A percentile compares a stretch with the other conserved stretches of the same genome.
These are phyloP conservation scores for Asclepias syriaca DNA, from an alignment of 257 asterid species.

Conservation along the genomic window DNA sequence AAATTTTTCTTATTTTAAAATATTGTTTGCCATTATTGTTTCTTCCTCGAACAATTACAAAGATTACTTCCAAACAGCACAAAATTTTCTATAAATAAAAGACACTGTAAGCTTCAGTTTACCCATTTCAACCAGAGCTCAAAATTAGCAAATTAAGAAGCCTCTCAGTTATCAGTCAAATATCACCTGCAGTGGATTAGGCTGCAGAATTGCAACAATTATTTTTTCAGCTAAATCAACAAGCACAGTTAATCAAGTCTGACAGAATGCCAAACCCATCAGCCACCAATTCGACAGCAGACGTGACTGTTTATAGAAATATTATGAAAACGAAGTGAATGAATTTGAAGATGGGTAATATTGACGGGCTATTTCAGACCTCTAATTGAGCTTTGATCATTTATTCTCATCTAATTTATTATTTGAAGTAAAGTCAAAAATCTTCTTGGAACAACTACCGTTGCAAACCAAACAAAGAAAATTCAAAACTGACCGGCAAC, in stretches of 20 bases:
- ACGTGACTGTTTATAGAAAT: neutral
- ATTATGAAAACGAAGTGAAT: neutral
- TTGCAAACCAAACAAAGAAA: neutral
- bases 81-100: neutral
- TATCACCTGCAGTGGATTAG: neutral
- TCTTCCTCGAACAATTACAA: neutral
- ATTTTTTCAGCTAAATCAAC: neutral
- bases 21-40: neutral
- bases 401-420: neutral
- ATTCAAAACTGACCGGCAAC: neutral
- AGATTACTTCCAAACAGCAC: neutral
- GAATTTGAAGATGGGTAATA: no score
- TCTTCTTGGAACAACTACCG: neutral
- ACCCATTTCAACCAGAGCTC: neutral
- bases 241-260: neutral
- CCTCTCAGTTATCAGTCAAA: neutral
- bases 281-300: neutral
- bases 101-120: neutral
- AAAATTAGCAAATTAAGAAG: neutral
- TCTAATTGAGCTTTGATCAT: neutral
- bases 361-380: no score
- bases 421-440: neutral
- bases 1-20: neutral
- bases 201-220: neutral
- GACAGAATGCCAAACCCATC: no score